Evolutionary conservation across 345 rosid species (phyloP), one percentile per base, ranked within the genome.

Genomic region (Salix dunnii): DNA sequence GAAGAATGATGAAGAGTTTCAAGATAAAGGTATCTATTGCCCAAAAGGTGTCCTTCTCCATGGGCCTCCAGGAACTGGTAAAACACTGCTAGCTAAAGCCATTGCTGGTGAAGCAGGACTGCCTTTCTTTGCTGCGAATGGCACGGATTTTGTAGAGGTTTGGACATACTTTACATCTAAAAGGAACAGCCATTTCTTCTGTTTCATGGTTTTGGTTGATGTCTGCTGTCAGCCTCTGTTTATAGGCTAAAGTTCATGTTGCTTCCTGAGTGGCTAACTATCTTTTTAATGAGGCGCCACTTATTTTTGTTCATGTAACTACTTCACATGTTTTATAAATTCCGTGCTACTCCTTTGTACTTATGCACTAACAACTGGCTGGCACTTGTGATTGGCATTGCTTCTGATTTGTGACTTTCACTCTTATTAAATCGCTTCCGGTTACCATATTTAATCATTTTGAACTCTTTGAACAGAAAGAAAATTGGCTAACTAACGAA

Each of bases 61-160:
- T 78, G 99, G 99, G 28, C 97, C 99, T 74, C 97, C 99, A 23
- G 99, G 97, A 79, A 95, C 99, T 42, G 99, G 99, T 70, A 92
- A 95, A 88, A 95, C 99, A 36, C 87, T 95, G 76, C 84, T 95
- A 74, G 99, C 99, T 71, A 95, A 92, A 88, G 99, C 99, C 76
- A 95, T 95, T 88, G 99, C 97, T 38, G 99, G 99, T 79, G 99
- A 95, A 91, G 97, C 99, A 66, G 99, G 97, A 71, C 85, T 92
- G 43, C 99, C 99, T 71, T 95, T 95, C 85, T 95, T 95, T 81
- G 97, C 99, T 2, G 95, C 90, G 55, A 95, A 92, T 82, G 99
- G 99, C 70, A 95, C 99, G 31, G 98, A 94, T 80, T 94, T 92
- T 87, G 98, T 94, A 36, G 97, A 95, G 92, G 99, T 91, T 58